Base-by-base conservation (phyloP, 2,329 filamentous ascomycete species). In the Hansfordia pulvinata region DNA sequence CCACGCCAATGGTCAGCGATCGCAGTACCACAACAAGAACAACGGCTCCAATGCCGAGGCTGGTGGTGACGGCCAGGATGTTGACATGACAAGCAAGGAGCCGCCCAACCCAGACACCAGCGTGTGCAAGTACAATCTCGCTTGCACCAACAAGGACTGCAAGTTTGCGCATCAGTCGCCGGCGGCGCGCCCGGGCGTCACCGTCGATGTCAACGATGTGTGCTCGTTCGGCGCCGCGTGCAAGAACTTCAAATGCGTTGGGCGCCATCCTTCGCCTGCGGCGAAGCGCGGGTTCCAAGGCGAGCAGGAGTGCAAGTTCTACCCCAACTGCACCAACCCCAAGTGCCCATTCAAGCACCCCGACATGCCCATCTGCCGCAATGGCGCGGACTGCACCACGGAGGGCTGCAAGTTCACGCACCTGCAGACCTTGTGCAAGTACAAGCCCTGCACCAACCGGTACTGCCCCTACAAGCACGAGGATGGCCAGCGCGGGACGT, bases 111-210 rank as follows among this genome's bases (percentile, higher is more conserved):
- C 61, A n/a, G 65, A 74, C 5, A 70, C 81, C 25, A 79, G 64
- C 10, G 61, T 88, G 34, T 98, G 90, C 69, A 83, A 80, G 44
- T 98, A 75, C 62, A 94, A 96, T 56, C 61, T 90, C 28, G 64
- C 70, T 35, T 98, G 90, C 60, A 82, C 79, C 20, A 92, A 92
- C 53, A 74, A 72, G 39, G 82, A 92, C 34, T 98, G 90, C 58
- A 79, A 77, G 38, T 98, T 84, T 50, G 90, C 84, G 11, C 90
- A 98, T 46, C 88, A 94, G 56, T 93, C 86, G 10, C 85, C 90
- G 2, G 85, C 81, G 3, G 86, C 88, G 17, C 79, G 83, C 4
- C 76, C 78, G 3, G 81, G 79, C 16, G 70, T 69, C 3, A 66
- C 75, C 0, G 64, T 96, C 31, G 90, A 96, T 49, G 65, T 86